Evolutionary conservation across 176 grass and related monocot species (phyloP).

Genomic region (Aegilops speltoides): DNA sequence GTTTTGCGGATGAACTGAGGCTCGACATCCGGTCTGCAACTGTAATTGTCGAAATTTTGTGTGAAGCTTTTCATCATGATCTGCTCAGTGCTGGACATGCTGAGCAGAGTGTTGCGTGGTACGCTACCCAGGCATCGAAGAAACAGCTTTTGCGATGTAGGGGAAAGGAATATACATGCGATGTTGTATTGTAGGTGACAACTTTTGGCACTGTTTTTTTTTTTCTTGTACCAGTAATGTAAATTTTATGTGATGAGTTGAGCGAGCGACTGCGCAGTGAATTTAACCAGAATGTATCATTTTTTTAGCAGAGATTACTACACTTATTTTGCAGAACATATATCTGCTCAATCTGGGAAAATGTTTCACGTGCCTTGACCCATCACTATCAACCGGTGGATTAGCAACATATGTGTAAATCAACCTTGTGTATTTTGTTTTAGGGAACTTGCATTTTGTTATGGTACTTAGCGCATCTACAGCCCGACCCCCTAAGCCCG

Average conservation of each 20-base stretch:
- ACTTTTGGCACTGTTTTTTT: background rate
- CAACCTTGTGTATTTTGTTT: no score
- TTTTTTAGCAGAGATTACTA: background rate
- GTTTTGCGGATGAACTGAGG: conserved; percentile 37
- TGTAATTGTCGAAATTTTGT: conserved; percentile 11
- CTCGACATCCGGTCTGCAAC: background rate
- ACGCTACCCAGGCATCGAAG: conserved; percentile 1
- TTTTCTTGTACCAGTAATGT: background rate
- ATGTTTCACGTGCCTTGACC: background rate
- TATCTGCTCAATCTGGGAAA: background rate
- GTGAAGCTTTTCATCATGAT: conserved; percentile 18
- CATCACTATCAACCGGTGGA: background rate
- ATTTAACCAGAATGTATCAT: background rate
- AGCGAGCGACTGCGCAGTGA: background rate
- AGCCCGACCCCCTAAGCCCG: no score
- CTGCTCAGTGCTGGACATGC: background rate
- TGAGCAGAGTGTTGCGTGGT: background rate
- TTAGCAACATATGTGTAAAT: background rate
- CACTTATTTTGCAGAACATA: background rate
- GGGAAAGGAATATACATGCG: conserved; percentile 14
- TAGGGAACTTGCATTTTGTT: no score
- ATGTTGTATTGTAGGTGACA: conserved; percentile 18
- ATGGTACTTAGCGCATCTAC: no score
- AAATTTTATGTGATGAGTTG: background rate
- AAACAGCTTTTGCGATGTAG: background rate